Evolutionary conservation across 2,329 filamentous ascomycete genomes (phyloP).

Genomic region (Pseudohalonectria lignicola): DNA sequence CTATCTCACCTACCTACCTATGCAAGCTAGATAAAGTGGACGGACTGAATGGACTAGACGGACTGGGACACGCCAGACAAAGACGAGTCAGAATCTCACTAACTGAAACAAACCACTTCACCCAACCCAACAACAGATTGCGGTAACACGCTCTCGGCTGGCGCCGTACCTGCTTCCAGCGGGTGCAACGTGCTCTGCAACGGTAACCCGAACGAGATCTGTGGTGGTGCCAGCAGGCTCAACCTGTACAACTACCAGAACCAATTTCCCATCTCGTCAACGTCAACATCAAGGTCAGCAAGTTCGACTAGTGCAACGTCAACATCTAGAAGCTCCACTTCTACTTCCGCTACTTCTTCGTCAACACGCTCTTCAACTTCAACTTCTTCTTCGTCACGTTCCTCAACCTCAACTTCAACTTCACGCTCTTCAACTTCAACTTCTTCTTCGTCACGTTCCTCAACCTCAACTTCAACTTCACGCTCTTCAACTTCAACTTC

Average conservation of each 20-base stretch:
- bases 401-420: background rate
- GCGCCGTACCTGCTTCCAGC: conserved; percentile 5
- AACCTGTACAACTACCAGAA: conserved; percentile 2
- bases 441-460: background rate
- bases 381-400: conserved; percentile 1
- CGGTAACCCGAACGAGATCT: conserved; percentile 3
- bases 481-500: background rate
- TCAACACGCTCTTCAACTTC: conserved; percentile 1
- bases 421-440: background rate
- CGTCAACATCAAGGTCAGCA: background rate
- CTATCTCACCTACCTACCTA: too few species aligned
- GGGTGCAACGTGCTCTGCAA: conserved; percentile 2
- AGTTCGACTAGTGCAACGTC: background rate
- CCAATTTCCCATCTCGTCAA: background rate
- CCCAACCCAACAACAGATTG: background rate
- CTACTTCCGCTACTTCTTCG: background rate
- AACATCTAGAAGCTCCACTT: background rate
- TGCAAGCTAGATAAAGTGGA: too few species aligned
- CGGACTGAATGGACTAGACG: too few species aligned
- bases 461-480: background rate
- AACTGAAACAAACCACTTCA: too few species aligned
- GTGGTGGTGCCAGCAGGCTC: conserved; percentile 4
- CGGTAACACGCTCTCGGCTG: conserved; percentile 10
- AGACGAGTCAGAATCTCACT: too few species aligned
- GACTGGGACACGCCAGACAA: too few species aligned